Conservation (phyloP, 306 rosid species). For the Alnus rubra region DNA sequence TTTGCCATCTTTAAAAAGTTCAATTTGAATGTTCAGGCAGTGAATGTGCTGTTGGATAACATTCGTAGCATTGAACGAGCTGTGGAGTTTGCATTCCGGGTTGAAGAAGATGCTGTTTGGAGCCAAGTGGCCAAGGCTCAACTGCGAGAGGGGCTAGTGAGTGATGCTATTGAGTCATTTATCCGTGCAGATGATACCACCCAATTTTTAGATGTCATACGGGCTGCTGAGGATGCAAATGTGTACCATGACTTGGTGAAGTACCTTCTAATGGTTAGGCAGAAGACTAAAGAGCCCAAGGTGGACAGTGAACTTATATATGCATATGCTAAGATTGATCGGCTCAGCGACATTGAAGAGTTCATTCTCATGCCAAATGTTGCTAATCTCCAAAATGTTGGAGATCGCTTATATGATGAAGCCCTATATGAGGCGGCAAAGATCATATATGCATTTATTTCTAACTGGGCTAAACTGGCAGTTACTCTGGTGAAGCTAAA, state of each 20-base stretch:
- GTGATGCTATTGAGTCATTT: conserved; percentile 95
- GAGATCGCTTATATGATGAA: conserved; percentile 90
- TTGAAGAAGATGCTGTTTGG: conserved; percentile 98
- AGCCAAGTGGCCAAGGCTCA: conserved; percentile 97
- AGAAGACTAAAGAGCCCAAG: conserved; percentile 85
- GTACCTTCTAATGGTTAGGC: conserved; percentile 92
- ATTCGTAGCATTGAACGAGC: conserved; percentile 81
- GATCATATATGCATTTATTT: conserved; percentile 78
- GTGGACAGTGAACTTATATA: conserved; percentile 95
- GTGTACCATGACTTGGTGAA: conserved; percentile 85
- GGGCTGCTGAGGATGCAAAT: conserved; percentile 76
- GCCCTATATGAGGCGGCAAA: conserved; percentile 92
- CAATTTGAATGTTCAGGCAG: conserved; percentile 92
- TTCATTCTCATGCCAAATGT: conserved; percentile 96
- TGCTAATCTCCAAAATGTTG: conserved; percentile 85
- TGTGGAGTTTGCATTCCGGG: conserved; percentile 93
- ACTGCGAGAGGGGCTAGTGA: conserved; percentile 82
- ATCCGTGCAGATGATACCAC: conserved; percentile 88
- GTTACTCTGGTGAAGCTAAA: conserved; percentile 79
- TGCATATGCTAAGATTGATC: conserved; percentile 95
- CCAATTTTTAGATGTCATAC: conserved; percentile 86
- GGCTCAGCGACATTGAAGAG: conserved; percentile 88
- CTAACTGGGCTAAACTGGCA: conserved; percentile 96
- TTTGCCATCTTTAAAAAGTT: conserved; percentile 88
- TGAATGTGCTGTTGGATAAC: conserved; percentile 78